Evolutionary conservation across 2,329 filamentous ascomycete species (phyloP).

Genomic region (Xylaria sp.): DNA sequence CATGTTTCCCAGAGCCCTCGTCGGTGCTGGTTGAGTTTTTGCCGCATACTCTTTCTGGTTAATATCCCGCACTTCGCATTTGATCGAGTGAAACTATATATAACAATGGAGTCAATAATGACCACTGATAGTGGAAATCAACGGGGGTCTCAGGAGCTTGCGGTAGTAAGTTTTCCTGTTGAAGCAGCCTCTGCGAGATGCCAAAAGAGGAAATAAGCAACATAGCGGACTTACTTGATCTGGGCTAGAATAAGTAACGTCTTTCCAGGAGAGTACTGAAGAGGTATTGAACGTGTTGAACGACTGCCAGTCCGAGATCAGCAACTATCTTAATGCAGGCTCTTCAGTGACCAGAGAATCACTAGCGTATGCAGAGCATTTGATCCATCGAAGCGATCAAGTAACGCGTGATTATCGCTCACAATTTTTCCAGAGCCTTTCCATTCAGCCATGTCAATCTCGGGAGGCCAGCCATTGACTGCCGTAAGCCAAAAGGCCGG

Average conservation of each 20-base stretch:
- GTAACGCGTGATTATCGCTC: not conserved
- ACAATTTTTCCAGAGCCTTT: conserved; percentile 65
- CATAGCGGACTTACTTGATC: conserved; percentile 35
- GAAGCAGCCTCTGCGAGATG: too few relatives aligned
- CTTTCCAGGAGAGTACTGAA: conserved; percentile 56
- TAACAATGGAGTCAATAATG: too few relatives aligned
- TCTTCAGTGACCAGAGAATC: not conserved
- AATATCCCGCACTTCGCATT: conserved; percentile 60
- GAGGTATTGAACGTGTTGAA: conserved; percentile 62
- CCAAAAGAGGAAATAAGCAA: too few relatives aligned
- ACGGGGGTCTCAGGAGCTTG: too few relatives aligned
- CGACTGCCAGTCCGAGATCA: conserved; percentile 42
- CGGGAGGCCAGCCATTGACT: conserved; percentile 65
- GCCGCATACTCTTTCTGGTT: conserved; percentile 58
- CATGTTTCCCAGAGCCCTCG: not conserved
- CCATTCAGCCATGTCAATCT: conserved; percentile 70
- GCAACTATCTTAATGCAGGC: not conserved
- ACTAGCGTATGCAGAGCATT: not conserved
- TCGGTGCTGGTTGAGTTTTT: not conserved
- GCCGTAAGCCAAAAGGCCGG: conserved; percentile 69
- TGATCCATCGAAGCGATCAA: too few relatives aligned
- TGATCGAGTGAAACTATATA: conserved; percentile 58
- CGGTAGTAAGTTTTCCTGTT: too few relatives aligned
- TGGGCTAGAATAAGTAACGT: conserved; percentile 60
- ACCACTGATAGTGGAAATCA: too few relatives aligned